Conservation (phyloP, 495 filamentous ascomycete genomes). For the Aspergillus nanangensis region DNA sequence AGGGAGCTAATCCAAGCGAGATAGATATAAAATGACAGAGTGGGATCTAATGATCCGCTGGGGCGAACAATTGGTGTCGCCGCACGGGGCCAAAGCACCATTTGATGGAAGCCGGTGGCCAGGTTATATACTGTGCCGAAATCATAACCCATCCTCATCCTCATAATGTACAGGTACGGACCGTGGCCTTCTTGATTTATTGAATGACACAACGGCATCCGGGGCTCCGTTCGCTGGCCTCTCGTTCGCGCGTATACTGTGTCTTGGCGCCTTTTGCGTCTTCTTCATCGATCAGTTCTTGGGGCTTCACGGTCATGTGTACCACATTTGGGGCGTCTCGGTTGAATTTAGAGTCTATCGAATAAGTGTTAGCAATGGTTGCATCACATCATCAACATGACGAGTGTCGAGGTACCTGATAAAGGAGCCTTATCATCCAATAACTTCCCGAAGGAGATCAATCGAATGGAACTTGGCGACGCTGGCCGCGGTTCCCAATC, state of each 20-base stretch:
- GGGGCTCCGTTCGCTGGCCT: conserved; percentile 57
- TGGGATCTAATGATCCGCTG: too few relatives aligned
- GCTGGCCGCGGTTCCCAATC: conserved; percentile 86
- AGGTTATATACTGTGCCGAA: background rate
- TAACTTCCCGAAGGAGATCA: conserved; percentile 86
- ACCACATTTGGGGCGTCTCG: conserved; percentile 72
- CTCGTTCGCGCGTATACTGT: conserved; percentile 51
- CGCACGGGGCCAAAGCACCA: too few relatives aligned
- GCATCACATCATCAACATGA: background rate
- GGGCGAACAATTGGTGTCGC: too few relatives aligned
- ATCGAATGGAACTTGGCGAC: conserved; percentile 75
- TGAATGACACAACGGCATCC: conserved; percentile 79
- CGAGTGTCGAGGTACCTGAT: conserved; percentile 49
- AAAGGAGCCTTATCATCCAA: conserved; percentile 80
- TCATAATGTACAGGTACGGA: conserved; percentile 1
- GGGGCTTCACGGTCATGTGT: conserved; percentile 89
- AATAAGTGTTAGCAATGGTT: background rate
- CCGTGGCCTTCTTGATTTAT: conserved; percentile 48
- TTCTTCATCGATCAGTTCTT: conserved; percentile 86
- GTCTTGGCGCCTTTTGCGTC: conserved; percentile 74
- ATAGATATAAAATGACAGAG: background rate
- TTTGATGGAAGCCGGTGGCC: background rate
- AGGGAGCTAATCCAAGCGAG: background rate
- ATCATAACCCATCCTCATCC: background rate
- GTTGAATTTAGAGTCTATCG: conserved; percentile 73